Base-by-base conservation (phyloP, 345 rosid genomes). In the Corchorus olitorius region DNA sequence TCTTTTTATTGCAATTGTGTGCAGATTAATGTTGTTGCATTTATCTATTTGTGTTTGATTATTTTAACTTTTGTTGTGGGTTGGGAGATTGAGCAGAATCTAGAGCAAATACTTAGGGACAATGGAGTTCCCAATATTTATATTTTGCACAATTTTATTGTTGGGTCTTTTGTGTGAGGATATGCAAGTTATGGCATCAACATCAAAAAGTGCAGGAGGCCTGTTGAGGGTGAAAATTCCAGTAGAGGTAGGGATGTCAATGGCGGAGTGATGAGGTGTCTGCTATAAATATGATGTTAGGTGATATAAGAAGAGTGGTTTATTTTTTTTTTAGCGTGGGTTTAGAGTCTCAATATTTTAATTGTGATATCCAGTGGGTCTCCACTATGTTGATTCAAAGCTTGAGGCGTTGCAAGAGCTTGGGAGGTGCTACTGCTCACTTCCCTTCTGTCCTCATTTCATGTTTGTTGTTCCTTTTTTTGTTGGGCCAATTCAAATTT, bases 121-220 rank as follows among this genome's bases (percentile, higher is more conserved):
- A 63, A 62, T 49, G 76, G 72, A 65, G 79, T 72, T 82, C 62
- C 78, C 76, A 76, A 73, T 77, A 65, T 81, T 68, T 77, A 78
- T 81, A 75, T 75, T 73, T 78, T 79, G 76, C 86, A 88, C 80
- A 86, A 76, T 84, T 87, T 82, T 84, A 86, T 87, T 75, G 88
- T 86, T 58, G 92, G 91, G 81, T 88, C 81, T 71, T 86, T 89
- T 81, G 94, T 86, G 80, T 78, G 84, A 88, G 84, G 82, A 79
- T 84, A 89, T 92, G 94, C 91, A 80, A 93, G 91, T 81, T 77
- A 94, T 94, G 99, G 93, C 92, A 80, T 81, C 97, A 4, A 79
- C 80, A 56, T 71, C 94, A 64, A 72, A 91, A 58, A 83, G 48
- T 97, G 99, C 84, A 94, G 97, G 98, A 94, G 79, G 80, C 91